phyloP scores from a whole-genome alignment of 1,284 basidiomycete species.

The Rhodotorula sp. region DNA sequence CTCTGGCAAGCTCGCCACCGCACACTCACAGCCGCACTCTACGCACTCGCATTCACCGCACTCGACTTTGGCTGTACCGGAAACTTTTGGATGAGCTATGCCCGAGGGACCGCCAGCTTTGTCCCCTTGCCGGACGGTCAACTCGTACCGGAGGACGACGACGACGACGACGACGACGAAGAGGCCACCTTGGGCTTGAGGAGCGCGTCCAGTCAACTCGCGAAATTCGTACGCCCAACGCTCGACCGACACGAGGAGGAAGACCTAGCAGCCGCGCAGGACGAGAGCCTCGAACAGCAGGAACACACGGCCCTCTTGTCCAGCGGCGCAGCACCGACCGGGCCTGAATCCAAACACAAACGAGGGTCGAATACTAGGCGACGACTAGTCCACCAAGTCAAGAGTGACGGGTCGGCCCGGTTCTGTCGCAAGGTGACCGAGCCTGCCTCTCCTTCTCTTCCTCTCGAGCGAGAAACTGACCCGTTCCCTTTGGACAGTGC shows the following conservation, averaged over 20 bases:
- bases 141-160: conserved; percentile 1
- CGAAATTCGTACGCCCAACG: background rate
- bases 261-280: background rate
- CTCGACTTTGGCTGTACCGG: conserved; percentile 17
- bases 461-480: background rate
- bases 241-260: background rate
- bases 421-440: conserved; percentile 32
- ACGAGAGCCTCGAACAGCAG: background rate
- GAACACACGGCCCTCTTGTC: no score
- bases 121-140: conserved; percentile 6
- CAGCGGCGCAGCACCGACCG: no score
- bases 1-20: background rate
- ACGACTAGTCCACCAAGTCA: conserved; percentile 6
- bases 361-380: no score
- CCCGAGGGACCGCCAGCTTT: no score
- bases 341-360: no score
- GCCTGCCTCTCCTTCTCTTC: no score
- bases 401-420: conserved; percentile 23
- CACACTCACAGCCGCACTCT: background rate
- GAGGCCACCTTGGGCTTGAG: conserved; percentile 1
- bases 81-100: conserved; percentile 14
- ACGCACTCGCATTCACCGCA: background rate
- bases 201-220: background rate
- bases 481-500: conserved; percentile 36
- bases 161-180: conserved; percentile 7